These are phyloP conservation scores for Didymellaceae sp. DNA, from an alignment of 2,329 filamentous ascomycete genomes.

Conservation along the genomic window DNA sequence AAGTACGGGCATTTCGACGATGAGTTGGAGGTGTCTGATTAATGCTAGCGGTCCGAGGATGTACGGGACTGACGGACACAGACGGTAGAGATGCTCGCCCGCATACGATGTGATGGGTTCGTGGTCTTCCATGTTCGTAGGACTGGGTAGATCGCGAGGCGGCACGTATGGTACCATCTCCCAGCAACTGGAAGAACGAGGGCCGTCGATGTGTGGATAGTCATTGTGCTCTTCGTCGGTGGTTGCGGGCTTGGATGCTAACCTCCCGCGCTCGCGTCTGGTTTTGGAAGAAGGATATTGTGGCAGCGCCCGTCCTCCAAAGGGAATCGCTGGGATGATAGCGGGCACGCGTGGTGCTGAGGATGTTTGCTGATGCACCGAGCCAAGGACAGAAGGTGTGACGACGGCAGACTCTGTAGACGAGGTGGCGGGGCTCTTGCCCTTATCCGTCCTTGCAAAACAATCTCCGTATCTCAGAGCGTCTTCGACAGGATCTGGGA, in stretches of 20 bases:
- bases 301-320: not conserved
- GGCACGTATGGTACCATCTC: not conserved
- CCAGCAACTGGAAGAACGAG: not conserved
- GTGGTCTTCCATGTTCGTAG: not conserved
- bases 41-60: slow-evolving; percentile 4
- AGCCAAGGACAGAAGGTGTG: too few species aligned
- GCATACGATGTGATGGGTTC: slow-evolving; percentile 1
- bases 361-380: too few species aligned
- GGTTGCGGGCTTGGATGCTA: too few species aligned
- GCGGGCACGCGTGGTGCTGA: not conserved
- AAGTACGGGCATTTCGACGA: slow-evolving; percentile 3
- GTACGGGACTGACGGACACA: slow-evolving; percentile 8
- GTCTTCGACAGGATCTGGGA: not conserved
- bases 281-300: not conserved
- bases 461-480: not conserved
- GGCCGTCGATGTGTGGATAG: slow-evolving; percentile 7
- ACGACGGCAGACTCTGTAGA: not conserved
- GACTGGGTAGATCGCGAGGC: not conserved
- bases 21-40: slow-evolving; percentile 3
- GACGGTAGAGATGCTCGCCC: slow-evolving; percentile 5
- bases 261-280: too few species aligned
- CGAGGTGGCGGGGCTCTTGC: not conserved
- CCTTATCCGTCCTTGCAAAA: not conserved
- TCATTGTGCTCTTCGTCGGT: slow-evolving; percentile 2
- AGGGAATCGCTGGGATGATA: not conserved